Evolutionary conservation across 2,329 filamentous ascomycete genomes (phyloP), one percentile per base, ranked within the genome.

Genomic region (Microcera coccophila): DNA sequence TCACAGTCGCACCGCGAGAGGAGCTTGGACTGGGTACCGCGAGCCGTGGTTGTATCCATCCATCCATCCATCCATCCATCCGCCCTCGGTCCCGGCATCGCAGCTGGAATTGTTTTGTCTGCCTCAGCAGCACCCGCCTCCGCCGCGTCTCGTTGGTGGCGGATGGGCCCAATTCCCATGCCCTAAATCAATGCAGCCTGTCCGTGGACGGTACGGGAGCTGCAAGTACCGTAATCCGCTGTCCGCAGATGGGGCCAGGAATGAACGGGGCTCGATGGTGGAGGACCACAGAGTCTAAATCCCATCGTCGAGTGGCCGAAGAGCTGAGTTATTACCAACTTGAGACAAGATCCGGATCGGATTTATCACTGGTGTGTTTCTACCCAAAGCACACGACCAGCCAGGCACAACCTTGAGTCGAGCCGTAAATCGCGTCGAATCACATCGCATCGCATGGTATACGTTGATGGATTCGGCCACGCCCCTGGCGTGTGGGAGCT

Each of bases 301-400:
- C 49, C 39, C 48, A 44, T 45, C 39, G 42, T 49, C 40, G 41
- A 55, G 46, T 58, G 55, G 55, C 29, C 29, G n/a, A n/a, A 8
- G 15, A 32, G 29, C 29, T 32, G 29, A 32, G 44, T 29, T 58
- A 32, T 47, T 43, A 34, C 47, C 52, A 49, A 52, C 51, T 58
- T 55, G 53, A 58, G 54, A 52, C 54, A 44, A 57, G 54, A 49
- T 52, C 49, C 53, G 38, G 44, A 50, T 49, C 44, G 43, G 48
- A 33, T 47, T 48, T 48, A 39, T 51, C 43, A 48, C 49, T 57
- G 49, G 47, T 50, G 49, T 42, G 44, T 51, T 55, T 49, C 39
- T 49, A 26, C 41, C 41, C 42, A 46, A 41, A 39, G 44, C 53
- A 45, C 39, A 47, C 46, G 44, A 47, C 39, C 31, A 24, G 38